Percentiles rank a stretch among this genome's conserved stretches.
These are phyloP conservation scores for Syzygium malaccense DNA, from an alignment of 441 rosid species.

Conservation along the genomic window DNA sequence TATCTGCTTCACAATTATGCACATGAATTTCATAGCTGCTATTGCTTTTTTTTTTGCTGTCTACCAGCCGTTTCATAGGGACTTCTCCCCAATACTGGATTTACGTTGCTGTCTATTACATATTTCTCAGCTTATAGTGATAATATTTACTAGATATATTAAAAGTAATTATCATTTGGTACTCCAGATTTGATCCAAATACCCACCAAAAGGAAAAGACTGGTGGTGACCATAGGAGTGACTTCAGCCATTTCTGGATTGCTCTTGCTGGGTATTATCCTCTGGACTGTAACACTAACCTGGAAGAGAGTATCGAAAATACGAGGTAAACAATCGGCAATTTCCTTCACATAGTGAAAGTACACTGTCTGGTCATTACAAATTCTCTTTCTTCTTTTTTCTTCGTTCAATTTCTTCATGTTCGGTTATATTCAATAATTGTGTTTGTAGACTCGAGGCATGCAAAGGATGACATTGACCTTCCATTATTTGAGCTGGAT, in stretches of 20 bases:
- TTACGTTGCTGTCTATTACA: background rate
- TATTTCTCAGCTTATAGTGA: background rate
- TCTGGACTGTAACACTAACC: background rate
- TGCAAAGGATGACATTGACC: constrained; percentile 5
- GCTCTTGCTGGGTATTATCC: background rate
- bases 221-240: background rate
- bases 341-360: background rate
- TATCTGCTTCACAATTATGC: background rate
- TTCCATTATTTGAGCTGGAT: constrained; percentile 13
- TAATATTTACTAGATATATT: background rate
- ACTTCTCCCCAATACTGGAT: background rate
- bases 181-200: background rate
- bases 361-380: too few species aligned
- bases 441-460: background rate
- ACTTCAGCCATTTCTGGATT: background rate
- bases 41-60: background rate
- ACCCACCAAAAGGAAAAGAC: background rate
- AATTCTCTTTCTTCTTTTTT: too few species aligned
- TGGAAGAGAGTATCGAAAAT: background rate
- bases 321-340: background rate
- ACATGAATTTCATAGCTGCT: background rate
- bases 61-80: background rate
- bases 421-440: background rate
- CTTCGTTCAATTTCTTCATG: background rate
- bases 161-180: background rate